These are phyloP conservation scores for Herpetospermum pedunculosum DNA, from an alignment of 306 rosid genomes.

Conservation along the genomic window DNA sequence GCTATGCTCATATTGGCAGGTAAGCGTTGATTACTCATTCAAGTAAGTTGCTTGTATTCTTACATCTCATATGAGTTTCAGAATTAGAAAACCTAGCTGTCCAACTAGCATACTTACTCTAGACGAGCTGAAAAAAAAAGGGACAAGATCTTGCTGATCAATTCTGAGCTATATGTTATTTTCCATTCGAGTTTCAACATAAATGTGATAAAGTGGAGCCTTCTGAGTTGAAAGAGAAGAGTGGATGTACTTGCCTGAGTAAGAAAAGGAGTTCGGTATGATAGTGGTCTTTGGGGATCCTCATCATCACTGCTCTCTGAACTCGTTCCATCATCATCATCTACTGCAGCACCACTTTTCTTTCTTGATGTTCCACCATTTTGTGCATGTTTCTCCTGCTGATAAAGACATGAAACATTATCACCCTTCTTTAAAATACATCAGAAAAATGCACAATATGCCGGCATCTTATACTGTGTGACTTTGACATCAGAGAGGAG, in stretches of 20 bases:
- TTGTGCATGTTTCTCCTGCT: constrained; percentile 46
- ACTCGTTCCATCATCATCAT: constrained; percentile 59
- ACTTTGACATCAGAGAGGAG: background rate
- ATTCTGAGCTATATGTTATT: background rate
- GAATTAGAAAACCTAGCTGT: background rate
- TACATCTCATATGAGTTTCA: background rate
- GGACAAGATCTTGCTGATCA: background rate
- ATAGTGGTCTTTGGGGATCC: constrained; percentile 49
- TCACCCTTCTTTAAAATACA: background rate
- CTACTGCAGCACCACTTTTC: constrained; percentile 43
- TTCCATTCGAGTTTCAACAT: background rate
- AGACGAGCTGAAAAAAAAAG: background rate
- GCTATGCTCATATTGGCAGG: too few species aligned
- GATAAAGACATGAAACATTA: background rate
- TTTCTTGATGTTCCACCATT: constrained; percentile 50
- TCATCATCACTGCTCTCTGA: constrained; percentile 64
- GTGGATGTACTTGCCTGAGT: constrained; percentile 43
- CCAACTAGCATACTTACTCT: background rate
- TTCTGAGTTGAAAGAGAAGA: background rate
- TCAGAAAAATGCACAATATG: background rate
- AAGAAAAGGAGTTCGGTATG: constrained; percentile 74
- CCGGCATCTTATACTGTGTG: background rate
- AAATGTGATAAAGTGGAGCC: background rate
- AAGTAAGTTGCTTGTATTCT: background rate
- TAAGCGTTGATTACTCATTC: background rate